Conservation (phyloP, 2,329 filamentous ascomycete species). For the Pestalotiopsis sp. region DNA sequence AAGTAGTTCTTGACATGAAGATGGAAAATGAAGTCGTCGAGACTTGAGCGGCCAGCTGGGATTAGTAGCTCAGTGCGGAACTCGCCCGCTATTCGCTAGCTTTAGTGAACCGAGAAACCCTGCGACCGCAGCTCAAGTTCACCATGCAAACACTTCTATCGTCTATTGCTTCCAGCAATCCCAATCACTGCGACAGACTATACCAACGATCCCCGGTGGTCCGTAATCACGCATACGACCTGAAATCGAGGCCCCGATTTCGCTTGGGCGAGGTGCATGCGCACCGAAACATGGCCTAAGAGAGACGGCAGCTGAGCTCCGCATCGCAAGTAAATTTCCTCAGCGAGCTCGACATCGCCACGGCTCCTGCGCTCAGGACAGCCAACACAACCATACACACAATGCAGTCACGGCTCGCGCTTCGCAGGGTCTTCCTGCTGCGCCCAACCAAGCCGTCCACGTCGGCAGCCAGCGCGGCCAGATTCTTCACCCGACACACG, state of each 20-base stretch:
- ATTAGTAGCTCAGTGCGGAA: background rate
- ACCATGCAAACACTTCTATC: background rate
- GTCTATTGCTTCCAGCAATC: background rate
- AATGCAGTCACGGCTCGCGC: conserved; percentile 21
- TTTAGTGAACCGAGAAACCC: background rate
- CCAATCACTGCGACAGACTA: background rate
- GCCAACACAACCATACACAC: conserved; percentile 13
- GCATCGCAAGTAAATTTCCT: background rate
- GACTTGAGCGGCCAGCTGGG: background rate
- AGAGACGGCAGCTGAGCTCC: background rate
- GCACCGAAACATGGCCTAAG: background rate
- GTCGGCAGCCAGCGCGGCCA: conserved; percentile 15
- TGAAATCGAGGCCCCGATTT: background rate
- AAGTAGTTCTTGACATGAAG: too few relatives aligned
- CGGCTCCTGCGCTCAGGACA: background rate
- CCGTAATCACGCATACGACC: background rate
- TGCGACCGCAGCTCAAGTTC: background rate
- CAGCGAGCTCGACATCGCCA: background rate
- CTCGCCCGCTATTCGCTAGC: background rate
- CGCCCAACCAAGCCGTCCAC: conserved; percentile 13
- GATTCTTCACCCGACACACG: conserved; percentile 62
- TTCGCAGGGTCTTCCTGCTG: conserved; percentile 20
- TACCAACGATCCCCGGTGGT: background rate
- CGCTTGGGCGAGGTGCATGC: background rate
- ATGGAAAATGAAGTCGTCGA: background rate